phyloP scores from a whole-genome alignment of 495 filamentous ascomycete species.

The Aspergillus campestris region DNA sequence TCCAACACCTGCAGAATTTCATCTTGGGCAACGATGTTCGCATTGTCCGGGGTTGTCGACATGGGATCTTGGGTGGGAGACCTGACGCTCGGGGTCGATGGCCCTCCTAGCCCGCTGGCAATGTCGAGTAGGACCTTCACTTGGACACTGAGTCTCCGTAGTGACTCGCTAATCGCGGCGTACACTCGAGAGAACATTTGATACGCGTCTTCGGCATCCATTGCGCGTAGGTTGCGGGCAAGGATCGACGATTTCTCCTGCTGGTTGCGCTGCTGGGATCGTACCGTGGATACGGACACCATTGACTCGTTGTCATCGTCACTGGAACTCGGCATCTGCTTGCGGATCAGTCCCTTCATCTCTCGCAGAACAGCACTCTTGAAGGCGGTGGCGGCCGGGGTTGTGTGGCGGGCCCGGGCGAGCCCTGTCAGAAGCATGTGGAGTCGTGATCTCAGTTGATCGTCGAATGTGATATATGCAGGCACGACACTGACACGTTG shows the following conservation, averaged over 20 bases:
- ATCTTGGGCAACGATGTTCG: slow-evolving; percentile 49
- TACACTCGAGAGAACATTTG: slow-evolving; percentile 77
- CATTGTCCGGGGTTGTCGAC: slow-evolving; percentile 19
- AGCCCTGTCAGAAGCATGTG: slow-evolving; percentile 65
- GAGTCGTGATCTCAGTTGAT: slow-evolving; percentile 58
- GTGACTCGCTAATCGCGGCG: slow-evolving; percentile 73
- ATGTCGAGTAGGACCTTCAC: slow-evolving; percentile 94
- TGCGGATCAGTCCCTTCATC: slow-evolving; percentile 76
- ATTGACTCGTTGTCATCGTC: slow-evolving; percentile 91
- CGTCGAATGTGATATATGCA: slow-evolving; percentile 62
- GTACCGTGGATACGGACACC: slow-evolving; percentile 76
- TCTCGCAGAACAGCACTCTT: slow-evolving; percentile 81
- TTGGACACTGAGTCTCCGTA: slow-evolving; percentile 79
- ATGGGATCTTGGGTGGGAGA: slow-evolving; percentile 44
- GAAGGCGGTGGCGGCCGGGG: slow-evolving; percentile 73
- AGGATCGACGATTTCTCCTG: slow-evolving; percentile 85
- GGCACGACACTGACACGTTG: slow-evolving; percentile 61
- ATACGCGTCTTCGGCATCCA: slow-evolving; percentile 81
- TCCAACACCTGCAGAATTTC: slow-evolving; percentile 80
- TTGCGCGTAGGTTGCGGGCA: slow-evolving; percentile 80
- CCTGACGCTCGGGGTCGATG: slow-evolving; percentile 21
- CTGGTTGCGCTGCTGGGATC: slow-evolving; percentile 59
- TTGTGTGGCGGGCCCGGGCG: slow-evolving; percentile 66
- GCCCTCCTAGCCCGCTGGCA: slow-evolving; percentile 61
- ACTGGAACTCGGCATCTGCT: slow-evolving; percentile 78